phyloP scores from a whole-genome alignment of 768 basidiomycete genomes.

The Cyclocybe cylindracea region DNA sequence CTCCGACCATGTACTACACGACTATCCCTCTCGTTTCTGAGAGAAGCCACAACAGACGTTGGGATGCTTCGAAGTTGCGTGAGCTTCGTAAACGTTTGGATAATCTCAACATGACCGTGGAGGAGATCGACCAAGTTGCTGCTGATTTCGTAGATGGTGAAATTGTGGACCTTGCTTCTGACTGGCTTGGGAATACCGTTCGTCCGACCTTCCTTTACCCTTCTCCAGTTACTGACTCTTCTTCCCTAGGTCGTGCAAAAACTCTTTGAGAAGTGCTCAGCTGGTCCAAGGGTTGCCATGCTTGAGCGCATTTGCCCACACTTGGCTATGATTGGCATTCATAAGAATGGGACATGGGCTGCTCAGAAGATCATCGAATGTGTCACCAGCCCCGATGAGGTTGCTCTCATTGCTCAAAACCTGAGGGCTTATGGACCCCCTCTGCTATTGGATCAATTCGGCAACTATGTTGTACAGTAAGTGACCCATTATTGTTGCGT shows the following conservation, averaged over 20 bases:
- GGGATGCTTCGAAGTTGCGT: constrained; percentile 92
- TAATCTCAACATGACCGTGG: constrained; percentile 77
- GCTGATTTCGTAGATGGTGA: constrained; percentile 92
- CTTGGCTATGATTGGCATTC: constrained; percentile 96
- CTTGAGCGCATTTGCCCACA: constrained; percentile 92
- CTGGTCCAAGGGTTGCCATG: constrained; percentile 80
- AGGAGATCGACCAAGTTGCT: constrained; percentile 90
- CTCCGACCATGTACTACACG: constrained; percentile 95
- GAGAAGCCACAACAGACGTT: constrained; percentile 80
- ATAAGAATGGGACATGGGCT: constrained; percentile 99
- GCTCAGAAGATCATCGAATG: constrained; percentile 99
- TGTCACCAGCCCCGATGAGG: constrained; percentile 84
- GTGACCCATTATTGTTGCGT: constrained; percentile 23
- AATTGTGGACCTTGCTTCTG: constrained; percentile 92
- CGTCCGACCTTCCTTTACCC: constrained; percentile 19
- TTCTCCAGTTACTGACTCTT: constrained; percentile 6
- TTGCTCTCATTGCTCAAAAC: constrained; percentile 81
- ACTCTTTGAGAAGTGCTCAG: constrained; percentile 88
- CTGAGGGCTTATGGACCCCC: constrained; percentile 91
- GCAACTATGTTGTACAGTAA: constrained; percentile 92
- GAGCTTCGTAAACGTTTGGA: constrained; percentile 95
- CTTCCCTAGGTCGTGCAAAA: constrained; percentile 85
- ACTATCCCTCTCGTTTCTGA: constrained; percentile 91
- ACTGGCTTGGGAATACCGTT: constrained; percentile 98
- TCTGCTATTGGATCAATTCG: constrained; percentile 90